Percentiles rank a stretch among this genome's conserved stretches.
These are phyloP conservation scores for Fraxinus floribunda DNA, from an alignment of 305 asterid genomes.

Conservation along the genomic window DNA sequence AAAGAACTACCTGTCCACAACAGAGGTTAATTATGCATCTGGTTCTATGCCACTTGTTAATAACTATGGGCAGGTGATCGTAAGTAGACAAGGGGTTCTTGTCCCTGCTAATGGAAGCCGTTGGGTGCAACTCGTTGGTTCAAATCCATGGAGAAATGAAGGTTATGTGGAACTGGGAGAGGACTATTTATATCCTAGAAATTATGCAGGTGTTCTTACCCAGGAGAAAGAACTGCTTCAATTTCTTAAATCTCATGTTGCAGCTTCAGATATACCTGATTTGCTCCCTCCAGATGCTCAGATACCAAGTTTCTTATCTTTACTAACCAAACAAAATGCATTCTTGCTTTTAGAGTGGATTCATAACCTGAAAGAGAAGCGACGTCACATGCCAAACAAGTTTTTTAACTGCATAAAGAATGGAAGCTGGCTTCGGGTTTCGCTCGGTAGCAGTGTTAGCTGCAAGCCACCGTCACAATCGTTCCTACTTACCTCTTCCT, in stretches of 20 bases:
- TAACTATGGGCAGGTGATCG: not conserved
- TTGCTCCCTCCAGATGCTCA: not conserved
- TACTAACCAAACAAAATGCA: not conserved
- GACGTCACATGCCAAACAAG: not conserved
- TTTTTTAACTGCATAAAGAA: not conserved
- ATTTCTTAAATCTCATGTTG: not conserved
- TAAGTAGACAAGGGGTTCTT: not conserved
- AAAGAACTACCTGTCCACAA: not conserved
- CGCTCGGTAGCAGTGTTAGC: not conserved
- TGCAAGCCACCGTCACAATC: not conserved
- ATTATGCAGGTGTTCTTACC: constrained; percentile 7
- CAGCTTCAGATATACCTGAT: not conserved
- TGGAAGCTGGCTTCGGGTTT: constrained; percentile 11
- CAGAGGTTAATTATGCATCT: not conserved
- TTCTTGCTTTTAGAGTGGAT: constrained; percentile 15
- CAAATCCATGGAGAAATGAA: not conserved
- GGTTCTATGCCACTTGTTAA: not conserved
- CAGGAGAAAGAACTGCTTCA: not conserved
- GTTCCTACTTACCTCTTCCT: not conserved
- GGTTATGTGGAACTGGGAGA: constrained; percentile 2
- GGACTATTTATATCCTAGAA: not conserved
- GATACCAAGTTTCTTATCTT: not conserved
- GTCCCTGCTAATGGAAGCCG: not conserved
- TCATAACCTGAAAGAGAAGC: not conserved
- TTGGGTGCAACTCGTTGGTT: not conserved